Percentiles rank a stretch among this genome's conserved stretches.
Conservation (phyloP, 2,329 filamentous ascomycete species). For the Ascochyta pisi region DNA sequence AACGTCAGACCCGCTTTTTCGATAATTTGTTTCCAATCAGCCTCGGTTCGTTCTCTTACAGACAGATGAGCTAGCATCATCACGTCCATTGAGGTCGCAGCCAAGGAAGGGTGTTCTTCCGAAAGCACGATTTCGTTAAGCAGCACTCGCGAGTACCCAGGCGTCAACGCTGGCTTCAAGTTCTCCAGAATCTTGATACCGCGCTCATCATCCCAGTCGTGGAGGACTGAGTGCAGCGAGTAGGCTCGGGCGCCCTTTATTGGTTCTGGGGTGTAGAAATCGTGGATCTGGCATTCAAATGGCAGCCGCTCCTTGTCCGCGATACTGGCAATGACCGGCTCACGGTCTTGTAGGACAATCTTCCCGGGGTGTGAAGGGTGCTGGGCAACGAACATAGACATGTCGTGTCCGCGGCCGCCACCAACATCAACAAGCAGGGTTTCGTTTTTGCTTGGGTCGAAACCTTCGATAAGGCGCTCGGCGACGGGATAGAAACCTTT, state of each 20-base stretch:
- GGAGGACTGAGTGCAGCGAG: slow-evolving; percentile 25
- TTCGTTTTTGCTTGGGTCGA: too few species aligned
- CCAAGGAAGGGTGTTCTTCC: slow-evolving; percentile 13
- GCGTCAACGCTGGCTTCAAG: slow-evolving; percentile 6
- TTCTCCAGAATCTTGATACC: slow-evolving; percentile 1
- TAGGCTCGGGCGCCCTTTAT: slow-evolving; percentile 47
- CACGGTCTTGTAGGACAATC: too few species aligned
- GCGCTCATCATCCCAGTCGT: slow-evolving; percentile 32
- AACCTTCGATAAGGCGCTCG: too few species aligned
- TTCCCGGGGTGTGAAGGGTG: too few species aligned
- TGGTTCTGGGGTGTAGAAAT: slow-evolving; percentile 58
- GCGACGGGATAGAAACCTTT: too few species aligned
- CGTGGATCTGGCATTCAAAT: slow-evolving; percentile 40
- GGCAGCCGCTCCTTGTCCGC: too few species aligned
- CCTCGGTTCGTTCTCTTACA: slow-evolving; percentile 18
- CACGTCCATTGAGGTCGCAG: slow-evolving; percentile 22
- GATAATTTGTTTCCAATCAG: slow-evolving; percentile 17
- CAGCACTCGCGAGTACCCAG: slow-evolving; percentile 24
- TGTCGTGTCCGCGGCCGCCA: too few species aligned
- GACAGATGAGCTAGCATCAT: slow-evolving; percentile 24
- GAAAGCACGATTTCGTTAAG: slow-evolving; percentile 26
- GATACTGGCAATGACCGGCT: too few species aligned
- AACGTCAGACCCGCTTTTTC: slow-evolving; percentile 19
- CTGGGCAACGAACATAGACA: too few species aligned
- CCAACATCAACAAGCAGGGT: too few species aligned